A percentile compares a stretch with the other conserved stretches of the same genome.
Evolutionary conservation across 139 green algal genomes (phyloP).

Genomic region (Micractinium conductrix): DNA sequence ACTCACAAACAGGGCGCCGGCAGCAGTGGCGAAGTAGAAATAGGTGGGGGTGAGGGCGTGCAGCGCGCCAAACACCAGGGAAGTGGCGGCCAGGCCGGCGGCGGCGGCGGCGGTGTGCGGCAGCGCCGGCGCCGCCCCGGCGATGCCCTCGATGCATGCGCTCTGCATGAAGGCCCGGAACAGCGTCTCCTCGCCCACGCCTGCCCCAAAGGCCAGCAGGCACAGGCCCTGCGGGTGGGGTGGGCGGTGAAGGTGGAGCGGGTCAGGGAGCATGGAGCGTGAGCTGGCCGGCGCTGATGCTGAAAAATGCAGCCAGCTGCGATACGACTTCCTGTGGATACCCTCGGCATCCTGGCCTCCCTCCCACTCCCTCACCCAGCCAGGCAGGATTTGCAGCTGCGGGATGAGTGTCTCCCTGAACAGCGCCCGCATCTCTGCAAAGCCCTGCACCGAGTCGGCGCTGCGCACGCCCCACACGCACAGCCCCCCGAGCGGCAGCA

Average conservation of each 20-base stretch:
- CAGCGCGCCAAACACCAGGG: slow-evolving; percentile 30
- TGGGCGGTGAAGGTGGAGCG: not conserved
- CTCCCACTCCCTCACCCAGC: not conserved
- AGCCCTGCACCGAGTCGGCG: not conserved
- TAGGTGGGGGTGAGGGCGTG: slow-evolving; percentile 42
- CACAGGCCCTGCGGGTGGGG: slow-evolving; percentile 18
- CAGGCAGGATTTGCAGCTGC: slow-evolving; percentile 3
- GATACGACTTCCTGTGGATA: not conserved
- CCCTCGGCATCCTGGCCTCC: no score
- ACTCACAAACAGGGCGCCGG: slow-evolving; percentile 39
- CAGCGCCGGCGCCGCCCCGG: not conserved
- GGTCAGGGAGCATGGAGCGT: not conserved
- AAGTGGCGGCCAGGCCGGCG: not conserved
- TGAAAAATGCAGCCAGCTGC: not conserved
- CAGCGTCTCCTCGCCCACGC: slow-evolving; percentile 41
- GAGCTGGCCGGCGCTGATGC: not conserved
- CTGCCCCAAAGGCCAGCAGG: slow-evolving; percentile 33
- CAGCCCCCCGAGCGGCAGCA: not conserved
- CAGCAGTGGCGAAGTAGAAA: slow-evolving; percentile 26
- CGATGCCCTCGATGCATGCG: not conserved
- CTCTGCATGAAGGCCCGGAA: slow-evolving; percentile 40
- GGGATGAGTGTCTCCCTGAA: slow-evolving; percentile 18
- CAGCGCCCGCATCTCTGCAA: not conserved
- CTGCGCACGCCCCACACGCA: not conserved
- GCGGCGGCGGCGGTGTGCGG: not conserved